phyloP scores from a whole-genome alignment of 371 early-diverging fungal genomes.

The Apophysomyces sp. region DNA sequence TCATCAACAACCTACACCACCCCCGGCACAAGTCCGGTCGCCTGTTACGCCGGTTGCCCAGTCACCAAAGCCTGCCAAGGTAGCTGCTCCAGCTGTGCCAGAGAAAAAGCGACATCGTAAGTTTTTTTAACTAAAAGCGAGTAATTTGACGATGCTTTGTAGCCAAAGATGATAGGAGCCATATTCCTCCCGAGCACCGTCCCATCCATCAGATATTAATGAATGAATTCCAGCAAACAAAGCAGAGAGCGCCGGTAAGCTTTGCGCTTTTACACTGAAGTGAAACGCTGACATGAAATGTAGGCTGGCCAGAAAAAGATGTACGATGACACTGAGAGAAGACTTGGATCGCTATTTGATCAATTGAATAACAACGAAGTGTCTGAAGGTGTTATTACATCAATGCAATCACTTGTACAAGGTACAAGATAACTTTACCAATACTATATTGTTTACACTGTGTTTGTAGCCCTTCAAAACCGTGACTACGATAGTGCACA shows the following conservation, averaged over 20 bases:
- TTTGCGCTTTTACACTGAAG: neutral
- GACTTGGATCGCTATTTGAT: constrained; percentile 71
- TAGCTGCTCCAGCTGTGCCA: constrained; percentile 12
- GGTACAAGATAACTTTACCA: constrained; percentile 28
- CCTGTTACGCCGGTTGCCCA: constrained; percentile 7
- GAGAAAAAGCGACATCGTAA: constrained; percentile 26
- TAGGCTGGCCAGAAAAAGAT: constrained; percentile 68
- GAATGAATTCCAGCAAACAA: constrained; percentile 44
- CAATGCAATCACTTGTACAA: constrained; percentile 56
- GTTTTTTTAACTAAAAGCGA: neutral
- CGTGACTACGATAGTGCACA: constrained; percentile 21
- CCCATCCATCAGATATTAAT: constrained; percentile 50
- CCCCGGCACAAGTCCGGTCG: neutral
- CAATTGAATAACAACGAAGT: constrained; percentile 73
- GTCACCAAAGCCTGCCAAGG: constrained; percentile 11
- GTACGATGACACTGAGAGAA: constrained; percentile 75
- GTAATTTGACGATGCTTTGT: neutral
- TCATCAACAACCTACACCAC: constrained; percentile 8
- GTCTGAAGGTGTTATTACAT: constrained; percentile 48
- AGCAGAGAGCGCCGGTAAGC: constrained; percentile 55
- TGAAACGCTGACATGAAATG: neutral
- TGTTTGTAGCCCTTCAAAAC: constrained; percentile 12
- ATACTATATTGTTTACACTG: too few relatives aligned
- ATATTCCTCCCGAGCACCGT: constrained; percentile 70
- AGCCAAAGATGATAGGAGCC: constrained; percentile 80